Percentiles rank a stretch among this genome's conserved stretches.
Conservation (phyloP, 2,329 filamentous ascomycete species). For the Exophiala calicioides region DNA sequence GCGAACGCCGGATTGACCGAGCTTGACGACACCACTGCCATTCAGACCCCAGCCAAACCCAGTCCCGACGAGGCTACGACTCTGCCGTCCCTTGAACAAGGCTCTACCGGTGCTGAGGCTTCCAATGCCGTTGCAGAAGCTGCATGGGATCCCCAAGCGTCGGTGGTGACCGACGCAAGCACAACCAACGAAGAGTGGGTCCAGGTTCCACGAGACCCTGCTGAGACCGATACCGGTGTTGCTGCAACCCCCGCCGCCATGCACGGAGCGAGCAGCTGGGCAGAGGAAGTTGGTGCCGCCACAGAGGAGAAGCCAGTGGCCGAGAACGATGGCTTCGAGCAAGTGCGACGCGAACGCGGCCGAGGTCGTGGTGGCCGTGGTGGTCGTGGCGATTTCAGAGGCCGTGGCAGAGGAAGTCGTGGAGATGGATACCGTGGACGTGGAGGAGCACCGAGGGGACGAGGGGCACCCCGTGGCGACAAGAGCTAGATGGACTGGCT, state of each 20-base stretch:
- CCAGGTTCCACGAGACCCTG: slow-evolving; percentile 69
- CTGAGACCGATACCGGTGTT: slow-evolving; percentile 70
- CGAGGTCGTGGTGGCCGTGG: slow-evolving; percentile 38
- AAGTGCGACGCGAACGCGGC: slow-evolving; percentile 41
- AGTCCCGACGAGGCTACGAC: slow-evolving; percentile 19
- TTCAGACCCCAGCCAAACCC: slow-evolving; percentile 57
- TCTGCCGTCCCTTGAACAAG: slow-evolving; percentile 40
- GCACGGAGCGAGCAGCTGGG: slow-evolving; percentile 69
- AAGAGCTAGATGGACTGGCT: slow-evolving; percentile 19
- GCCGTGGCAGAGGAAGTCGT: slow-evolving; percentile 42
- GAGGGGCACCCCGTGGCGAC: slow-evolving; percentile 22
- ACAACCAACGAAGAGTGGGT: slow-evolving; percentile 67
- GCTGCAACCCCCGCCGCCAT: slow-evolving; percentile 61
- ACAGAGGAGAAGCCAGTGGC: slow-evolving; percentile 33
- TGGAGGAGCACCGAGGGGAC: slow-evolving; percentile 28
- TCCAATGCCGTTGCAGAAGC: slow-evolving; percentile 52
- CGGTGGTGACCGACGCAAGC: slow-evolving; percentile 49
- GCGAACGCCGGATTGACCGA: slow-evolving; percentile 63
- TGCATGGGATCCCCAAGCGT: slow-evolving; percentile 57
- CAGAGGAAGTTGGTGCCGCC: slow-evolving; percentile 71
- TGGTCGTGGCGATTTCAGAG: slow-evolving; percentile 35
- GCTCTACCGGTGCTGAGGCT: slow-evolving; percentile 42
- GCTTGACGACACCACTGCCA: slow-evolving; percentile 56
- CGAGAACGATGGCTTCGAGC: slow-evolving; percentile 41
- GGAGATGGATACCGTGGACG: slow-evolving; percentile 32